Conservation (phyloP, 441 rosid genomes). For the Cnidoscolus chayamansa region DNA sequence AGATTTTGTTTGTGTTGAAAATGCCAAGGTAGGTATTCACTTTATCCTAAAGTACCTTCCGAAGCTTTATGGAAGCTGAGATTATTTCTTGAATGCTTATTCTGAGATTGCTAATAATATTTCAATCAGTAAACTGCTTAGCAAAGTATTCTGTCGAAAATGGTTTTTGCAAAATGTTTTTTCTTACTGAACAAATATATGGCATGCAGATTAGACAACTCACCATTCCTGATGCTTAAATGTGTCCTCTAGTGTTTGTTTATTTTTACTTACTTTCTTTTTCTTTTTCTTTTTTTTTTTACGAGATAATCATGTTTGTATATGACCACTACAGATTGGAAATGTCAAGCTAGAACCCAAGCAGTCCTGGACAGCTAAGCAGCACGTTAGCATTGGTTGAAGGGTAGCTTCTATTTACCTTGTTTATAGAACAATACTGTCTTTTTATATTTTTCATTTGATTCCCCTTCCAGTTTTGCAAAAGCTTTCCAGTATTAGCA, state of each 20-base stretch:
- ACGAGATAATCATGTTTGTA: slow-evolving; percentile 14
- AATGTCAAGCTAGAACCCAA: slow-evolving; percentile 69
- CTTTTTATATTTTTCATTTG: background rate
- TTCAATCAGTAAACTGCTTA: slow-evolving; percentile 8
- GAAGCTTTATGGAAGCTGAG: slow-evolving; percentile 5
- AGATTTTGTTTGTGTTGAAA: slow-evolving; percentile 93
- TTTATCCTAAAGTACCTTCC: slow-evolving; percentile 9
- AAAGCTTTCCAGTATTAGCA: slow-evolving; percentile 8
- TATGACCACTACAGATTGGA: slow-evolving; percentile 54
- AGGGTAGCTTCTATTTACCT: slow-evolving; percentile 12
- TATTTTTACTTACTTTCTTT: background rate
- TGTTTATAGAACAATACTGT: slow-evolving; percentile 8
- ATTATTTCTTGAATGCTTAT: slow-evolving; percentile 15
- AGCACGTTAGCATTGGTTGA: slow-evolving; percentile 55
- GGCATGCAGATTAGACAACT: slow-evolving; percentile 8
- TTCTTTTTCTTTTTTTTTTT: background rate
- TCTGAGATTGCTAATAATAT: background rate
- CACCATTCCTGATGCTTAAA: slow-evolving; percentile 1
- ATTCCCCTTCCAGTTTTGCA: background rate
- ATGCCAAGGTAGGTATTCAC: slow-evolving; percentile 90
- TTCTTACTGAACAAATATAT: background rate
- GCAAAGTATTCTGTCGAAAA: background rate
- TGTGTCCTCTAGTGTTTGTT: background rate
- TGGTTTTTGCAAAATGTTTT: background rate
- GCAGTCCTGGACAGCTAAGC: slow-evolving; percentile 82